Evolutionary conservation across 2,329 filamentous ascomycete species (phyloP), one percentile per base, ranked within the genome.

Genomic region (Fusarium pseudograminearum): DNA sequence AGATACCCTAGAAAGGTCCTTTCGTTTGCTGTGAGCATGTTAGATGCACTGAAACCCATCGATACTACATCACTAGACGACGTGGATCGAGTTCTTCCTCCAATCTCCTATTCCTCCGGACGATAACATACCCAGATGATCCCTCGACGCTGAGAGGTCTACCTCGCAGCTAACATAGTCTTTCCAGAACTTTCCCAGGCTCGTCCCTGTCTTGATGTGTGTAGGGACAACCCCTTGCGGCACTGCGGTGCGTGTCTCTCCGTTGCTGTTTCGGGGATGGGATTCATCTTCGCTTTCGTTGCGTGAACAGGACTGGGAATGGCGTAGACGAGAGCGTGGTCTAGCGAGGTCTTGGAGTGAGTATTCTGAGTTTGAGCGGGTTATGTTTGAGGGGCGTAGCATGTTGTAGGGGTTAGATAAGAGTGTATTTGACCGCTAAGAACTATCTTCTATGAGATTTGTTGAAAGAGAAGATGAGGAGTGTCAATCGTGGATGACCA

Each of bases 1-100:
- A 93, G 83, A 77, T 93, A 93, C 31, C 86, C 90, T 20, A 94
- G 86, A 75, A 90, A 94, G 20, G 91, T 94, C 59, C 91, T 84
- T 78, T 94, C 91, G 57, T 93, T 85, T 38, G 91, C 91, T 93
- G 38, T 11, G 30, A 36, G 28, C 16, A 22, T 54, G 44, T 26
- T 42, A 44, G 26, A 46, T 41, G 40, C 26, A 45, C 18, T 44
- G 24, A 57, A 7, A 36, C 44, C 14, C 4, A 7, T 40, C 28
- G 38, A 26, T 48, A 20, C n/a, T 42, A 26, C 46, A 47, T 65
- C 61, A 65, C 53, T 16, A 59, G 61, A 52, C 53, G 18, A 36
- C 50, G 48, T 34, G 48, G 33, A 44, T 26, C 11, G 26, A 58
- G 40, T 31, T 62, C 20, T 67, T 67, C 63, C 65, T 63, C 65